Base-by-base conservation (phyloP, 768 basidiomycete genomes). In the Boletus vermiculosoides region DNA sequence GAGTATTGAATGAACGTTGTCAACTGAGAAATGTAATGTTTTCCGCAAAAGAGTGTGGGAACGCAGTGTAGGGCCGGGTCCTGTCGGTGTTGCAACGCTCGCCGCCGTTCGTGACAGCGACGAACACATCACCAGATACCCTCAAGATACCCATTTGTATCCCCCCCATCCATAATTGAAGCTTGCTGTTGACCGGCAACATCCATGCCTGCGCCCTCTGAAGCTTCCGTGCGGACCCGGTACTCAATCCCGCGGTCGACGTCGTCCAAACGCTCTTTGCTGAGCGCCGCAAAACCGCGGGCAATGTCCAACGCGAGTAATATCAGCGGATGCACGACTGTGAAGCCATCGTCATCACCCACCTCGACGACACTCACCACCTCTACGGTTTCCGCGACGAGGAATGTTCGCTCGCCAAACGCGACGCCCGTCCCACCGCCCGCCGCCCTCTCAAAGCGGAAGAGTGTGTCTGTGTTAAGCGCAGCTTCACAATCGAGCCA, bases 221-320 rank as follows among this genome's bases (percentile, higher is more conserved):
- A 84, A 59, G 67, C 82, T 16, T 83, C 83, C 39, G 75, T 80
- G 53, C 83, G 83, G 40, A 58, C 66, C 31, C 65, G 70, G 28
- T 33, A 54, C 39, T 73, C 69, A 7, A 68, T 83, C 22, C 73
- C 83, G 45, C 74, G 80, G 12, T 74, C 78, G 16, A 73, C 72
- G 37, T 71, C 69, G 37, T 71, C 69, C 4, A 69, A 75, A 39
- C 73, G 78, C 54, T 79, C 80, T 50, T 79, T 79, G 36, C 63
- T 75, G 55, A 74, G 74, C 51, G 63, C 73, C 52, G 72, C 75
- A 10, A 86, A 86, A 70, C 78, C 84, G 23, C 77, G 83, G 22
- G 74, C 81, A 15, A 73, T 77, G 57, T 86, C 83, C 18, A 81
- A 74, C 60, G 80, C 80, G 42, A 80, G 79, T 54, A 68, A 73